Percentiles rank a stretch among this genome's conserved stretches.
Conservation (phyloP, 2,329 filamentous ascomycete genomes). For the Aspergillus sp. region DNA sequence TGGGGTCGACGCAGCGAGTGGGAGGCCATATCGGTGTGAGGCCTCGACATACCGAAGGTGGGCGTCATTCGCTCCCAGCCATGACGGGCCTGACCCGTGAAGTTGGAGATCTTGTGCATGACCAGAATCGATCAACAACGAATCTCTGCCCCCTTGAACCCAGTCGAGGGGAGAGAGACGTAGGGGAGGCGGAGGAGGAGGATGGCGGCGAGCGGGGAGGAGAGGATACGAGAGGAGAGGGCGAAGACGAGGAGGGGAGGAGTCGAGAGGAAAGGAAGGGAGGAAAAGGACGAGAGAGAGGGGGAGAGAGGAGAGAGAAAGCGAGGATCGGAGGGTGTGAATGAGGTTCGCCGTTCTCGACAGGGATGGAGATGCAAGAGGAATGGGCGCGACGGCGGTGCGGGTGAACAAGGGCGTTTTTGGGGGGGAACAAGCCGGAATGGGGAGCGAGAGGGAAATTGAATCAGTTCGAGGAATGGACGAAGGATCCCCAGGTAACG, state of each 20-base stretch:
- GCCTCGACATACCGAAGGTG: slow-evolving; percentile 62
- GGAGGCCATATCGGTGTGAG: slow-evolving; percentile 56
- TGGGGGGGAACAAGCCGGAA: slow-evolving; percentile 17
- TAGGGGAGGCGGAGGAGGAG: slow-evolving; percentile 17
- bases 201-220: slow-evolving; percentile 18
- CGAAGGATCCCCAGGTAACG: not conserved
- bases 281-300: slow-evolving; percentile 6
- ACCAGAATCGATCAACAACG: slow-evolving; percentile 17
- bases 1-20: slow-evolving; percentile 57
- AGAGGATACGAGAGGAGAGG: slow-evolving; percentile 17
- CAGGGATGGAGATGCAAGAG: slow-evolving; percentile 34
- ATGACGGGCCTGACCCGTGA: slow-evolving; percentile 65
- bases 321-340: slow-evolving; percentile 13
- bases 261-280: slow-evolving; percentile 4
- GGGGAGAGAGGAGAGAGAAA: slow-evolving; percentile 13
- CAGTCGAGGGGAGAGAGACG: slow-evolving; percentile 33
- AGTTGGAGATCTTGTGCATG: slow-evolving; percentile 70
- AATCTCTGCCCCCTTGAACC: slow-evolving; percentile 36
- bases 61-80: slow-evolving; percentile 68
- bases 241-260: slow-evolving; percentile 26
- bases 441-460: slow-evolving; percentile 19
- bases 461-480: slow-evolving; percentile 18
- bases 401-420: slow-evolving; percentile 15
- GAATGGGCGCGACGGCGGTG: slow-evolving; percentile 19
- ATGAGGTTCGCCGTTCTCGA: slow-evolving; percentile 27